A percentile compares a stretch with the other conserved stretches of the same genome.
Conservation (phyloP, 2,329 filamentous ascomycete genomes). For the Cladophialophora yegresii region DNA sequence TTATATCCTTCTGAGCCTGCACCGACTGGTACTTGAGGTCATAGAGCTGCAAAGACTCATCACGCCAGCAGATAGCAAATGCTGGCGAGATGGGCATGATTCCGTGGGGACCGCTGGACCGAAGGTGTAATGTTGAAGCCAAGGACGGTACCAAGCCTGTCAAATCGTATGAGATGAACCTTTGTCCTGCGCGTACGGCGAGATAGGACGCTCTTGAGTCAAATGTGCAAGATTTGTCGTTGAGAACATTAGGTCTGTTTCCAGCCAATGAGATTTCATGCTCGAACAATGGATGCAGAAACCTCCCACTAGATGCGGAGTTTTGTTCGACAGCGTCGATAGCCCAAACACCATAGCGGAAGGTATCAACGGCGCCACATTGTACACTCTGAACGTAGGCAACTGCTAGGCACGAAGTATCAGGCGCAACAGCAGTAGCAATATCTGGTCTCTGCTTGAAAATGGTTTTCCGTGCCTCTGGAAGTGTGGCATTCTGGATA, state of each 20-base stretch:
- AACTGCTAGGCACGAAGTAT: conserved; percentile 22
- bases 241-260: conserved; percentile 34
- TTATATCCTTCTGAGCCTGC: conserved; percentile 45
- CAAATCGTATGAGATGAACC: conserved; percentile 45
- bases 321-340: conserved; percentile 38
- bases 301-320: conserved; percentile 34
- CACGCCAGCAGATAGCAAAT: conserved; percentile 45
- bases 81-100: conserved; percentile 26
- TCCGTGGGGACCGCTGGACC: conserved; percentile 14
- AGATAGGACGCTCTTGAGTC: conserved; percentile 22
- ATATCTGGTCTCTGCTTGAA: conserved; percentile 38
- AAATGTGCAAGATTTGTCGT: conserved; percentile 18
- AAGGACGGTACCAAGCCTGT: conserved; percentile 38
- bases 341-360: conserved; percentile 43
- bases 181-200: conserved; percentile 16
- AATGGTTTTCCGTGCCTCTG: conserved; percentile 36
- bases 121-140: conserved; percentile 16
- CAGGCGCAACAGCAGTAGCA: conserved; percentile 9
- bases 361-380: conserved; percentile 33
- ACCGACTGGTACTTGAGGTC: conserved; percentile 52
- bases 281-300: conserved; percentile 46
- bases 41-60: conserved; percentile 49
- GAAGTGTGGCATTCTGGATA: conserved; percentile 28
- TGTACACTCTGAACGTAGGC: conserved; percentile 14
- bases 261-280: conserved; percentile 35